Evolutionary conservation across 2,329 filamentous ascomycete genomes (phyloP).

Genomic region (Sodiomyces alkalinus): DNA sequence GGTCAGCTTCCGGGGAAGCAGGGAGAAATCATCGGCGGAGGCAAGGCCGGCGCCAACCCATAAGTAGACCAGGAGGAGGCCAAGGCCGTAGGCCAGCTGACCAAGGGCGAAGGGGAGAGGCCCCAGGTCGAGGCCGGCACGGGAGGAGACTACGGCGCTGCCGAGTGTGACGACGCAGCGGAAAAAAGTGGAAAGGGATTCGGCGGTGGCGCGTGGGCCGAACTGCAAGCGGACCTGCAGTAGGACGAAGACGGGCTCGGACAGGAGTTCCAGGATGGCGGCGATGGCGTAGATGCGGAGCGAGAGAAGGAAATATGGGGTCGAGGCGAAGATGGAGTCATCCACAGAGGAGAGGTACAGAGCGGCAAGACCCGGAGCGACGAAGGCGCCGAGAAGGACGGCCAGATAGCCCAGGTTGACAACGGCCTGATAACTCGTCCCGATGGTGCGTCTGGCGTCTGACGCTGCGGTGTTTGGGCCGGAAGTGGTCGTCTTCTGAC

Average conservation of each 20-base stretch:
- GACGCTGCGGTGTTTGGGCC: conserved; percentile 11
- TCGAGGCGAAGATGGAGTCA: conserved; percentile 31
- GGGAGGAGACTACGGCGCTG: conserved; percentile 48
- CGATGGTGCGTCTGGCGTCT: conserved; percentile 12
- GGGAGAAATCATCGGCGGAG: conserved; percentile 46
- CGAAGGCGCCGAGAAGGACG: conserved; percentile 48
- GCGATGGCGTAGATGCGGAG: conserved; percentile 41
- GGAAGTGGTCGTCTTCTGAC: conserved; percentile 31
- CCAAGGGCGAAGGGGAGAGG: conserved; percentile 82
- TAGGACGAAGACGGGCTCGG: conserved; percentile 80
- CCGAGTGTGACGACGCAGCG: conserved; percentile 65
- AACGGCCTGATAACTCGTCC: conserved; percentile 50
- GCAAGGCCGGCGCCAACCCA: conserved; percentile 44
- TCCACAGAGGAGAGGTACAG: conserved; percentile 46
- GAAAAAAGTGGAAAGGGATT: conserved; percentile 65
- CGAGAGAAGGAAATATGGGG: conserved; percentile 45
- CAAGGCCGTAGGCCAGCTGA: conserved; percentile 60
- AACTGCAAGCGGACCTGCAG: conserved; percentile 73
- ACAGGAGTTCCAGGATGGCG: conserved; percentile 57
- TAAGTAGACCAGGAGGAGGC: conserved; percentile 56
- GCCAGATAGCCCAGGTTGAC: conserved; percentile 82
- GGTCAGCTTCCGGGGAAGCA: conserved; percentile 35
- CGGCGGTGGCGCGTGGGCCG: conserved; percentile 64
- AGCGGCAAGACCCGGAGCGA: conserved; percentile 48
- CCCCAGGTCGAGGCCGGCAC: conserved; percentile 40